Base-by-base conservation (phyloP, 345 rosid genomes). In the Brassica cretica region DNA sequence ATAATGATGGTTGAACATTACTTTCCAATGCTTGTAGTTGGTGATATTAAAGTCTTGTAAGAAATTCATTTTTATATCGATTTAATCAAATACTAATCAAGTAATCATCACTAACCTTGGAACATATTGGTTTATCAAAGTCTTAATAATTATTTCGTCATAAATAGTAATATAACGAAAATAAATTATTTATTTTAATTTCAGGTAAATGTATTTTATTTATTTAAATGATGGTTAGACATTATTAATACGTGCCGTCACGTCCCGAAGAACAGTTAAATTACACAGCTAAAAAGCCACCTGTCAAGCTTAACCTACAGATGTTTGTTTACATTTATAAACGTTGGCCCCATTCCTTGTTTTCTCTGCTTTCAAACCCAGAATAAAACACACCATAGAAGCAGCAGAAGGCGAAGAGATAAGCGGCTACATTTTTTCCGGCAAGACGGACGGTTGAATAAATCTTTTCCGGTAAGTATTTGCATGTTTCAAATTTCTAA, bases 211-310 rank as follows among this genome's bases (percentile, higher is more conserved):
- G 29, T 53, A 51, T 62, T 0, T 16, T 51, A n/a, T 1, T 51
- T 46, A 12, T 12, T n/a, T 51, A 51, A 1, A 18, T 33, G 60
- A 19, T 39, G 9, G 51, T 66, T 72, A 65, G 5, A 37, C 35
- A 61, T 27, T 62, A 73, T 24, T 37, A 16, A 56, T 41, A 75
- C 80, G 83, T 80, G 83, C 83, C 80, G 73, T 80, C 83, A 80
- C 83, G 83, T 75, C 76, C 70, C 80, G 56, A 66, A 51, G 27
- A 80, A 75, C 4, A 70, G 69, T 69, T 35, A 49, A 70, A 4
- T 5, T 2, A 29, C 10, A 44, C 58, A 51, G n/a, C 5, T 15
- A 9, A 60, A 64, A 74, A 32, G 46, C 80, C 76, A 80, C 64
- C 76, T 80, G 80, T 80, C 44, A 58, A 27, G 49, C n/a, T 12